phyloP scores from a whole-genome alignment of 805 yeast species.

The Monosporozyma unispora region DNA sequence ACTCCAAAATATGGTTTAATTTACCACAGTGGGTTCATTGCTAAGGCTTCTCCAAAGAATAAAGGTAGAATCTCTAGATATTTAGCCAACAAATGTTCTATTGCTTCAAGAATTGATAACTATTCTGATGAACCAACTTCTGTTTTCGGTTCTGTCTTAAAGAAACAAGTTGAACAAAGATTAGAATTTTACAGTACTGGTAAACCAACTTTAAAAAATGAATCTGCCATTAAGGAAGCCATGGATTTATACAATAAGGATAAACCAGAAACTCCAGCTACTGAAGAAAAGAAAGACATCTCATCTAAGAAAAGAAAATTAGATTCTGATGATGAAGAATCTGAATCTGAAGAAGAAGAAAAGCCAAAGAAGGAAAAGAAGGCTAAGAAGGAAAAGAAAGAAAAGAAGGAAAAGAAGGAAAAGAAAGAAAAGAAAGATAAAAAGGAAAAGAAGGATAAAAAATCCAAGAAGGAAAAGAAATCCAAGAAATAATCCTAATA shows the following conservation, averaged over 20 bases:
- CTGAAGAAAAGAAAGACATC: conserved; percentile 27
- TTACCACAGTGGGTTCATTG: conserved; percentile 90
- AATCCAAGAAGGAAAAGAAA: conserved; percentile 41
- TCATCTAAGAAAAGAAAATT: conserved; percentile 21
- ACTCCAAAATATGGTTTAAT: conserved; percentile 95
- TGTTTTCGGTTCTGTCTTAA: conserved; percentile 81
- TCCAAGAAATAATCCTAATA: conserved; percentile 32
- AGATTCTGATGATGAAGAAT: conserved; percentile 29
- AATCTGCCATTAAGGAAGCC: conserved; percentile 90
- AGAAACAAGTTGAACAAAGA: conserved; percentile 97
- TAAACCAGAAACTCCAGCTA: conserved; percentile 37
- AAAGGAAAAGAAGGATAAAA: conserved; percentile 41
- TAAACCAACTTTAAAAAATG: conserved; percentile 90
- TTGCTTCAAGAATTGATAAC: conserved; percentile 97
- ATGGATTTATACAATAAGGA: conserved; percentile 50
- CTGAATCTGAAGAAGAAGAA: conserved; percentile 25
- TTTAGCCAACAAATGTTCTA: conserved; percentile 97
- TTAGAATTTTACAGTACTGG: conserved; percentile 93
- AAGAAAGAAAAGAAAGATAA: conserved; percentile 42
- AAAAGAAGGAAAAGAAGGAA: conserved; percentile 43
- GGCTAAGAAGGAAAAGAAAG: conserved; percentile 40
- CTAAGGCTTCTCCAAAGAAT: conserved; percentile 90
- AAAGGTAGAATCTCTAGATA: conserved; percentile 99
- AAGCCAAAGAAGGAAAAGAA: conserved; percentile 33
- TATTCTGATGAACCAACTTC: conserved; percentile 91